Evolutionary conservation across 2,329 filamentous ascomycete genomes (phyloP).

Genomic region (Nemania diffusa): DNA sequence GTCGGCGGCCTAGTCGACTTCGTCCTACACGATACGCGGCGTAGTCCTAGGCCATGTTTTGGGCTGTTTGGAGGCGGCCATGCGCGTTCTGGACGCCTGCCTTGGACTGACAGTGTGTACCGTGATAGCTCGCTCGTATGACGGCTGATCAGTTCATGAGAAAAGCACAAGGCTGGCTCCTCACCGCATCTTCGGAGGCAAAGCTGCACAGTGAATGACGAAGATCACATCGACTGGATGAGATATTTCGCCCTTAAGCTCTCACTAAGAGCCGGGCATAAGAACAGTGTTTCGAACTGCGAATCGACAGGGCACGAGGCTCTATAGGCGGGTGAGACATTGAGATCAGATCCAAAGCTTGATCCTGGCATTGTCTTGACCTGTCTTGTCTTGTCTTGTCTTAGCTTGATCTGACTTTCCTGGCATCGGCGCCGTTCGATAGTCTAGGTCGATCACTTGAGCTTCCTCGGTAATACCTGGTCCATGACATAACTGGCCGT

Average conservation of each 20-base stretch:
- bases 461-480: slow-evolving; percentile 5
- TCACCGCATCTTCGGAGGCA: slow-evolving; percentile 5
- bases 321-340: slow-evolving; percentile 22
- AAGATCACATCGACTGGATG: slow-evolving; percentile 16
- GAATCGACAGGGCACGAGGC: not conserved
- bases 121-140: slow-evolving; percentile 3
- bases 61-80: slow-evolving; percentile 26
- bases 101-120: not conserved
- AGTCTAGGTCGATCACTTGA: slow-evolving; percentile 13
- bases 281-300: slow-evolving; percentile 1
- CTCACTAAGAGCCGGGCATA: slow-evolving; percentile 30
- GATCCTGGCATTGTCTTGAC: not conserved
- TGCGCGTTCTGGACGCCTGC: slow-evolving; percentile 22
- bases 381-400: not conserved
- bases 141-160: not conserved
- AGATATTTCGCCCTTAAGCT: slow-evolving; percentile 12
- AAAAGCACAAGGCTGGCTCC: not conserved
- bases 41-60: not conserved
- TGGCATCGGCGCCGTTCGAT: slow-evolving; percentile 14
- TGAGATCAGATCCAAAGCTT: slow-evolving; percentile 15
- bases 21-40: slow-evolving; percentile 3
- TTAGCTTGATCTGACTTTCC: slow-evolving; percentile 1
- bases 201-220: not conserved
- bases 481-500: slow-evolving; percentile 9
- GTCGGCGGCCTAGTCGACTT: slow-evolving; percentile 16